phyloP scores from a whole-genome alignment of 2,329 filamentous ascomycete genomes.

The Pseudogymnoascus sp. region DNA sequence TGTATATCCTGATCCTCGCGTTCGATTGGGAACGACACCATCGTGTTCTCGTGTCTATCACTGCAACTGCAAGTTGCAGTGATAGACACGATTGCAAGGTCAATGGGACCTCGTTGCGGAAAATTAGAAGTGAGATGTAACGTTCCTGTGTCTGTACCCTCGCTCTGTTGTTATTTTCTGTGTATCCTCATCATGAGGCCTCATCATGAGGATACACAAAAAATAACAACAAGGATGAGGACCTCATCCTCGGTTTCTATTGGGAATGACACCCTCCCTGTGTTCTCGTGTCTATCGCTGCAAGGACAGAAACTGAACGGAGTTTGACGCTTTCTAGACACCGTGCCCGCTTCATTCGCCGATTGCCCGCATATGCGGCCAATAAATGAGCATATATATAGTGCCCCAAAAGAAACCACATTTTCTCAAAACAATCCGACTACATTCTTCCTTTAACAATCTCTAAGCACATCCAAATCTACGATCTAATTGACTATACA shows the following conservation, averaged over 20 bases:
- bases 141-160: background rate
- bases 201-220: too few relatives aligned
- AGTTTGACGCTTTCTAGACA: background rate
- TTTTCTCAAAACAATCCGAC: background rate
- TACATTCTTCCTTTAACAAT: background rate
- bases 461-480: background rate
- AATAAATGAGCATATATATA: slow-evolving; percentile 9
- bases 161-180: background rate
- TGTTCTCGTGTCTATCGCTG: background rate
- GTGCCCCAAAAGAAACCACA: background rate
- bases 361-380: background rate
- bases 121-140: background rate
- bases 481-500: background rate
- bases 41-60: background rate
- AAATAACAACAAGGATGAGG: too few relatives aligned
- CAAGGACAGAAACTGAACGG: background rate
- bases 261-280: too few relatives aligned
- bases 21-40: background rate
- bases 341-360: background rate
- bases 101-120: too few relatives aligned
- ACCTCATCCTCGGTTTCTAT: too few relatives aligned
- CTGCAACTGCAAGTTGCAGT: too few relatives aligned
- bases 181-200: too few relatives aligned
- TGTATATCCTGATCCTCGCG: background rate
- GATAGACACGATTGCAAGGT: background rate